Evolutionary conservation across 2,329 filamentous ascomycete genomes (phyloP).

Genomic region (Trichoderma sp.): DNA sequence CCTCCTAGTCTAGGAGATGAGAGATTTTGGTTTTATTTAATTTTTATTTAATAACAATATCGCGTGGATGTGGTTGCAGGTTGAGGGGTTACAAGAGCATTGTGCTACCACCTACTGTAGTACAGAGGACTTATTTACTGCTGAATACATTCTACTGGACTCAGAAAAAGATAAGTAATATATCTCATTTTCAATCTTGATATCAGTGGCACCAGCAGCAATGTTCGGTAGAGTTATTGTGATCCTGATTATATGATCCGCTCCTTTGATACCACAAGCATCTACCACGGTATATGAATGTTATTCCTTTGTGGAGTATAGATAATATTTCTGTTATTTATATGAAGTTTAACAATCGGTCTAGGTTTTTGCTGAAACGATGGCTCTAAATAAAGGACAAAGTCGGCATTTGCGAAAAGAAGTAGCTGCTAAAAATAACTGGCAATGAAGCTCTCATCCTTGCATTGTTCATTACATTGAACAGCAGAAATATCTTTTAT

Average conservation of each 20-base stretch:
- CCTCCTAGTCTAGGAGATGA: not conserved
- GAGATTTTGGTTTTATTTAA: not conserved
- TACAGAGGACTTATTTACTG: no score
- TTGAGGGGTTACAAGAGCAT: not conserved
- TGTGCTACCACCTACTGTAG: not conserved
- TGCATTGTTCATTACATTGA: not conserved
- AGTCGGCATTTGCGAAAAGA: not conserved
- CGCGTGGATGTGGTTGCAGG: not conserved
- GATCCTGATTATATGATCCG: not conserved
- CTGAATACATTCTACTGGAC: not conserved
- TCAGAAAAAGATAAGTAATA: not conserved
- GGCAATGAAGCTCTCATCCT: not conserved
- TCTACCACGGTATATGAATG: not conserved
- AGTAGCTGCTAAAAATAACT: not conserved
- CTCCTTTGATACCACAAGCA: not conserved
- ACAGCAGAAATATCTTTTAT: not conserved
- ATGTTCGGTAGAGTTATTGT: not conserved
- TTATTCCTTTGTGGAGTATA: not conserved
- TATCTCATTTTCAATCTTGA: not conserved
- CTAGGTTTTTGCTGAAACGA: not conserved
- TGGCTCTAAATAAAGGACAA: not conserved
- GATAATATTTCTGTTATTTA: not conserved
- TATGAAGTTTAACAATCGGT: not conserved
- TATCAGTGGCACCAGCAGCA: not conserved
- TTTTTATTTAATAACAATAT: not conserved